Percentiles rank a stretch among this genome's conserved stretches.
Evolutionary conservation across 192 early-diverging fungal species (phyloP).

Genomic region (Coemansia guatemalensis): DNA sequence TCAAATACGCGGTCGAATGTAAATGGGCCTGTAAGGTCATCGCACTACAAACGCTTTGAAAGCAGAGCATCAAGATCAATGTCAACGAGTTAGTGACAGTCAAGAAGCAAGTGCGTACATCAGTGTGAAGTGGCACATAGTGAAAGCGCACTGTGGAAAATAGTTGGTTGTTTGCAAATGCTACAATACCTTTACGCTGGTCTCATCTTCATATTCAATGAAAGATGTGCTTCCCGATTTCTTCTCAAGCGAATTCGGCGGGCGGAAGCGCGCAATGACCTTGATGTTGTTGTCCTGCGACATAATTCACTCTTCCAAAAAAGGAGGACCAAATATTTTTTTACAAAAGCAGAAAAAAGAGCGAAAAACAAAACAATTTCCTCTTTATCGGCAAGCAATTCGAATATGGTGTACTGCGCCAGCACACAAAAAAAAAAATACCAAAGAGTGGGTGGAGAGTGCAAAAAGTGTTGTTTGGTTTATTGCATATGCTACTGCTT

Average conservation of each 20-base stretch:
- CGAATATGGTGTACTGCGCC: not conserved
- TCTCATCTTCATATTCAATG: constrained; percentile 70
- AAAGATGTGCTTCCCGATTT: constrained; percentile 88
- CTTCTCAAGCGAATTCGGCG: constrained; percentile 90
- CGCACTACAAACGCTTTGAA: constrained; percentile 48
- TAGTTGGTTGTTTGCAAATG: not conserved
- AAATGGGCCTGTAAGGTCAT: constrained; percentile 70
- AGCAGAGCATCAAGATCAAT: not conserved
- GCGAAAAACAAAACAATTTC: not conserved
- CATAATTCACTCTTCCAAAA: constrained; percentile 35
- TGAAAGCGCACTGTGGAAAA: not conserved
- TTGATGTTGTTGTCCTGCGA: constrained; percentile 84
- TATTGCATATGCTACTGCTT: not conserved
- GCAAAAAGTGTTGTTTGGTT: not conserved
- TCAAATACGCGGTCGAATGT: constrained; percentile 94
- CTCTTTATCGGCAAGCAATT: not conserved
- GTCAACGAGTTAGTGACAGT: not conserved
- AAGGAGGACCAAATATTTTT: not conserved
- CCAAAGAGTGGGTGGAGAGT: not conserved
- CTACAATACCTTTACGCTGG: constrained; percentile 51
- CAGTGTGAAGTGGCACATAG: not conserved
- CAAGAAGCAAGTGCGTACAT: not conserved
- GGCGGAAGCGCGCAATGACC: constrained; percentile 96
- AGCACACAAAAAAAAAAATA: not conserved
- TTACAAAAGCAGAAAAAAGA: constrained; percentile 4